Percentiles rank a stretch among this genome's conserved stretches.
phyloP scores from a whole-genome alignment of 192 early-diverging fungal species.

The Podila verticillata region DNA sequence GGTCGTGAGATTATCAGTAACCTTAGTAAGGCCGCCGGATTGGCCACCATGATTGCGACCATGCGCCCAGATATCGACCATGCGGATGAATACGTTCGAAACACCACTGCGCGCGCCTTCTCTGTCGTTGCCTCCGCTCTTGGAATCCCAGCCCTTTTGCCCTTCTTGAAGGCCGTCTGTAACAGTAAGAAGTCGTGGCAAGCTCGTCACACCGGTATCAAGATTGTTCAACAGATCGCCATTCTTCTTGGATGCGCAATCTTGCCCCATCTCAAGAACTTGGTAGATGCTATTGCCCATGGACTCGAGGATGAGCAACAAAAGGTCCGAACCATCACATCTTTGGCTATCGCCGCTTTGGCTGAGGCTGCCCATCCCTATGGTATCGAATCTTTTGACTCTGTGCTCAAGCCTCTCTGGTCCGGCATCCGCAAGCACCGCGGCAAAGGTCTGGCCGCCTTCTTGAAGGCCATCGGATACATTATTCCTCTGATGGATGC shows the following conservation, averaged over 20 bases:
- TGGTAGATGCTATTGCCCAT: slow-evolving; percentile 92
- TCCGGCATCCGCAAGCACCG: slow-evolving; percentile 94
- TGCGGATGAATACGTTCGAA: slow-evolving; percentile 96
- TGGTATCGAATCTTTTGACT: slow-evolving; percentile 98
- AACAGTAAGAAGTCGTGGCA: slow-evolving; percentile 97
- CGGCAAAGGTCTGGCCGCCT: slow-evolving; percentile 95
- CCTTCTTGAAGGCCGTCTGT: slow-evolving; percentile 97
- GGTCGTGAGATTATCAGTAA: slow-evolving; percentile 98
- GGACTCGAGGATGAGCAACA: slow-evolving; percentile 97
- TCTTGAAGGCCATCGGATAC: slow-evolving; percentile 98
- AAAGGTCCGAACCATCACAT: slow-evolving; percentile 95
- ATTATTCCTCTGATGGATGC: slow-evolving; percentile 98
- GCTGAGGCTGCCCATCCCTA: slow-evolving; percentile 98
- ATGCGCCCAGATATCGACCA: slow-evolving; percentile 99
- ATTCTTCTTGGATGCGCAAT: slow-evolving; percentile 94
- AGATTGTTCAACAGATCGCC: slow-evolving; percentile 97
- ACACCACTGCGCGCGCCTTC: slow-evolving; percentile 97
- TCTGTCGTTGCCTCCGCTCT: slow-evolving; percentile 96
- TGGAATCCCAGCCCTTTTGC: slow-evolving; percentile 92
- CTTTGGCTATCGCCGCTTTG: slow-evolving; percentile 92
- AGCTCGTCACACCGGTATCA: slow-evolving; percentile 97
- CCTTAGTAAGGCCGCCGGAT: slow-evolving; percentile 95
- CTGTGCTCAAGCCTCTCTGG: slow-evolving; percentile 91
- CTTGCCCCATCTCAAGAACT: slow-evolving; percentile 89
- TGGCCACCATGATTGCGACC: slow-evolving; percentile 97